phyloP scores from a whole-genome alignment of 805 yeast genomes.

The Saccharomycopsis sp. region DNA sequence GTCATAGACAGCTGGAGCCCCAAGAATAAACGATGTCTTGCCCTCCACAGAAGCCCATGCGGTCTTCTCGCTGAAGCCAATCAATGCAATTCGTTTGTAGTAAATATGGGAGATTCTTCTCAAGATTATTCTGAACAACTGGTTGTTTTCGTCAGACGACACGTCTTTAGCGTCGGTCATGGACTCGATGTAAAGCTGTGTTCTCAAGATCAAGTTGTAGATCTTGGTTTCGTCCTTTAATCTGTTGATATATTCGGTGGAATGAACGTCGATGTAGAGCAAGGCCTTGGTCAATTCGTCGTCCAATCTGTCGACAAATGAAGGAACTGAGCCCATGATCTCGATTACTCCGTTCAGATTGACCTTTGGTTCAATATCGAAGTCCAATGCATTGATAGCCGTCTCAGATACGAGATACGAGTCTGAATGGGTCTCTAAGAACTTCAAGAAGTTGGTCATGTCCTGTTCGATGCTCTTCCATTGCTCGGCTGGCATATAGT shows the following conservation, averaged over 20 bases:
- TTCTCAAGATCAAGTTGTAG: conserved; percentile 71
- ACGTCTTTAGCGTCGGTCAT: conserved; percentile 36
- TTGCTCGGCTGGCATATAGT: conserved; percentile 69
- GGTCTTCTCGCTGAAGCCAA: conserved; percentile 56
- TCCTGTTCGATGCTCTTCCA: conserved; percentile 72
- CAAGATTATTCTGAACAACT: conserved; percentile 65
- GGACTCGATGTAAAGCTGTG: conserved; percentile 78
- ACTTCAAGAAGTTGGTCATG: conserved; percentile 51
- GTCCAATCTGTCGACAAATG: conserved; percentile 87
- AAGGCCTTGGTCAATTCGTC: conserved; percentile 89
- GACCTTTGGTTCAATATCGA: conserved; percentile 63
- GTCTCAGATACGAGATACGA: conserved; percentile 68
- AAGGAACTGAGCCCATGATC: conserved; percentile 76
- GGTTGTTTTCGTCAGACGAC: conserved; percentile 37
- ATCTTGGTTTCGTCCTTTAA: conserved; percentile 78
- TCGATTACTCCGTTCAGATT: conserved; percentile 60
- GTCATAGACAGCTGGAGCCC: conserved; percentile 19
- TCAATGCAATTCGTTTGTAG: conserved; percentile 79
- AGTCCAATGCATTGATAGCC: conserved; percentile 64
- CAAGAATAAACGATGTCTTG: conserved; percentile 1
- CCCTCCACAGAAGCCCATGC: conserved; percentile 58
- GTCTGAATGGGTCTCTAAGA: conserved; percentile 56
- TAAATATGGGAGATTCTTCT: conserved; percentile 90
- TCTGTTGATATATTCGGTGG: conserved; percentile 87
- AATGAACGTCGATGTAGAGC: conserved; percentile 88